Percentiles rank a stretch among this genome's conserved stretches.
These are phyloP conservation scores for Daucus carota DNA, from an alignment of 129 eudicot genomes.

Conservation along the genomic window DH1_v3.0 NC_030385.2:10947501-10948000, in stretches of 20 bases:
- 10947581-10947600: constrained; percentile 16
- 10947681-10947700: constrained; percentile 17
- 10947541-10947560: constrained; percentile 51
- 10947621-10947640: constrained; percentile 4
- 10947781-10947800: constrained; percentile 20
- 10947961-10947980: constrained; percentile 37
- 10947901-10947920: constrained; percentile 74
- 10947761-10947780: constrained; percentile 2
- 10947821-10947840: constrained; percentile 51
- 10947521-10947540: constrained; percentile 61
- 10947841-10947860: constrained; percentile 65
- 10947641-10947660: not conserved
- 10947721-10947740: constrained; percentile 63
- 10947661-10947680: constrained; percentile 28
- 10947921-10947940: constrained; percentile 70
- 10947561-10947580: constrained; percentile 30
- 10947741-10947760: constrained; percentile 36
- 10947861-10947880: constrained; percentile 72
- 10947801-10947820: constrained; percentile 41
- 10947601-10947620: constrained; percentile 7
- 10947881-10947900: constrained; percentile 72
- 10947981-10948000: not conserved
- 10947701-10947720: constrained; percentile 27
- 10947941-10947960: constrained; percentile 48
- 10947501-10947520: constrained; percentile 32